These are phyloP conservation scores for Diplodia sapinea DNA, from an alignment of 2,329 filamentous ascomycete species.

Conservation along the genomic window DNA sequence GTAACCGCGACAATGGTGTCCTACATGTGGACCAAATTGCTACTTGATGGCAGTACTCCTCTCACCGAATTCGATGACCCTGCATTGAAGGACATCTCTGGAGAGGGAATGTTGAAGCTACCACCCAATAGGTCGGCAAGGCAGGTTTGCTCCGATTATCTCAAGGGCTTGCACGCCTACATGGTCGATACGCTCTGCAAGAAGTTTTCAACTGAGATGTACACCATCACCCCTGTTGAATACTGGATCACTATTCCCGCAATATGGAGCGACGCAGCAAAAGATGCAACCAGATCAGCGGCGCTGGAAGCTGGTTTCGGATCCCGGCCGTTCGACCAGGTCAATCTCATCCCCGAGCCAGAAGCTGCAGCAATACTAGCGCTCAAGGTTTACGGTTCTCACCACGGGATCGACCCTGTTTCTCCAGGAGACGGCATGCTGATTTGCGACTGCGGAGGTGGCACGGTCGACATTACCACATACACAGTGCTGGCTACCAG, in stretches of 20 bases:
- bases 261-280: conserved; percentile 38
- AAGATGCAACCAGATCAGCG: conserved; percentile 35
- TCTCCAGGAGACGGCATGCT: conserved; percentile 33
- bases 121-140: conserved; percentile 28
- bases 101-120: conserved; percentile 30
- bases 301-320: conserved; percentile 36
- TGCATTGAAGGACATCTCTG: conserved; percentile 26
- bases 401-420: not conserved
- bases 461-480: conserved; percentile 38
- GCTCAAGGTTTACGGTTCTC: conserved; percentile 33
- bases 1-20: conserved; percentile 31
- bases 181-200: conserved; percentile 3
- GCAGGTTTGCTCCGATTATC: conserved; percentile 32
- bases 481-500: not conserved
- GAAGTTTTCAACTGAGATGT: conserved; percentile 6
- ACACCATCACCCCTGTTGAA: conserved; percentile 33
- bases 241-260: conserved; percentile 40
- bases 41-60: conserved; percentile 30
- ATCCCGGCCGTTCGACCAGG: conserved; percentile 33
- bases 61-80: conserved; percentile 33
- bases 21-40: conserved; percentile 35
- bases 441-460: conserved; percentile 41
- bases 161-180: conserved; percentile 21
- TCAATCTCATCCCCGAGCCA: conserved; percentile 39
- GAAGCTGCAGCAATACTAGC: conserved; percentile 35